Evolutionary conservation across 441 rosid species (phyloP), one percentile per base, ranked within the genome.

Genomic region (Aleurites moluccanus): DNA sequence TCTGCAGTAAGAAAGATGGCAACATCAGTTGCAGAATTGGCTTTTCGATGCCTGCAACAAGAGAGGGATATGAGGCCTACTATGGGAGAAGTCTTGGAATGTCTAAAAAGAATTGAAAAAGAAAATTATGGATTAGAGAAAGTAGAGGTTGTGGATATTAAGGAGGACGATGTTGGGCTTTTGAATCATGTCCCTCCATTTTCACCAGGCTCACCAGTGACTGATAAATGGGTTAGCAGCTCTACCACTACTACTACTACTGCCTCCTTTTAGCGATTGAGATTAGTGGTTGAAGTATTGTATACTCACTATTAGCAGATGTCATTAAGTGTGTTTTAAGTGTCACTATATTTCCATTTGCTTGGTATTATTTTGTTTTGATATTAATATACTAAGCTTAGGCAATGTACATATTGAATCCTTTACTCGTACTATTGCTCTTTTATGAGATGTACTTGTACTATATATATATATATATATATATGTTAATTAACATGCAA

Each of bases 11-110:
- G 82, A 69, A 83, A 50, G 67, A 85, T 67, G 85, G 40, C 75
- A 11, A 86, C 87, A 1, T 74, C 83, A 1, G 86, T 82, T 2
- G 86, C 92, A 20, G 89, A 78, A 66, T 63, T 90, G 80, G 94
- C 89, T 16, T 86, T 90, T 68, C 80, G 83, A 40, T 90, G 94
- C 72, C 52, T 90, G 80, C 92, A 90, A 67, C 84, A 84, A 38
- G 90, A 86, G 30, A 85, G 79, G 70, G 88, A 88, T 1, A 72
- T 84, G 84, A 84, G 94, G 83, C 94, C 92, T 13, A 75, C 86
- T 10, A 90, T 90, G 89, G 76, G 52, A 73, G 89, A 86, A 80
- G 88, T 80, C 2, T 1, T 83, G 75, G 73, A 74, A 69, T 64
- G 67, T 42, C 80, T 90, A 69, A 80, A 25, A 70, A 85, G 67